These are phyloP conservation scores for Pythium diclinum DNA, from an alignment of 352 stramenopile species.

Conservation along the genomic window DNA sequence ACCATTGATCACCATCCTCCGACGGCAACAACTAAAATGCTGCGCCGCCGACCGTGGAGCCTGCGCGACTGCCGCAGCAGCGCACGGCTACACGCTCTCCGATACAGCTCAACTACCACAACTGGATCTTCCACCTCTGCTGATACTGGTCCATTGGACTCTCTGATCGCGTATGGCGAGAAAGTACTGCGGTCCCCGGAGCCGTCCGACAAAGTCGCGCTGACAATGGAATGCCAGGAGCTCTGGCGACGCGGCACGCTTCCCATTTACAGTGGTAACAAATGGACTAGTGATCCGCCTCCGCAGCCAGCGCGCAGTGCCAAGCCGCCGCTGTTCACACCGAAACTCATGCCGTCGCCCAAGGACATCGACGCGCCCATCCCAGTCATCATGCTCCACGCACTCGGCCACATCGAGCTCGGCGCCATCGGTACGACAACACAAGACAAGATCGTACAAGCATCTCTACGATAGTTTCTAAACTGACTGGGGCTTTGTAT, in stretches of 20 bases:
- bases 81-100: background rate
- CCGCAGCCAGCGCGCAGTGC: constrained; percentile 43
- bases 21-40: background rate
- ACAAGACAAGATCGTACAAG: too few relatives aligned
- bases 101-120: background rate
- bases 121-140: background rate
- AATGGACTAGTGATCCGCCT: constrained; percentile 42
- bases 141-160: constrained; percentile 28
- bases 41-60: constrained; percentile 4
- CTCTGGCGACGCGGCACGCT: constrained; percentile 43
- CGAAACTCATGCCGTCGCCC: constrained; percentile 68
- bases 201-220: constrained; percentile 55
- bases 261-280: constrained; percentile 32
- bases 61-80: background rate
- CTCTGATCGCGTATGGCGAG: constrained; percentile 58
- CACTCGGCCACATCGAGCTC: constrained; percentile 83
- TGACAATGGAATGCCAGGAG: constrained; percentile 56
- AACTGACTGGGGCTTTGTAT: background rate
- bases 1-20: constrained; percentile 4
- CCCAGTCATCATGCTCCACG: constrained; percentile 74
- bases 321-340: constrained; percentile 47
- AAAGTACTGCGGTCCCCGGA: constrained; percentile 49
- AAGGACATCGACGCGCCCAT: constrained; percentile 68
- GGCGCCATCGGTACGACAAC: constrained; percentile 50
- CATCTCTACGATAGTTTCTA: background rate